A percentile compares a stretch with the other conserved stretches of the same genome.
Evolutionary conservation across 2,329 filamentous ascomycete species (phyloP).

Genomic region (Trichoderma harzianum): DNA sequence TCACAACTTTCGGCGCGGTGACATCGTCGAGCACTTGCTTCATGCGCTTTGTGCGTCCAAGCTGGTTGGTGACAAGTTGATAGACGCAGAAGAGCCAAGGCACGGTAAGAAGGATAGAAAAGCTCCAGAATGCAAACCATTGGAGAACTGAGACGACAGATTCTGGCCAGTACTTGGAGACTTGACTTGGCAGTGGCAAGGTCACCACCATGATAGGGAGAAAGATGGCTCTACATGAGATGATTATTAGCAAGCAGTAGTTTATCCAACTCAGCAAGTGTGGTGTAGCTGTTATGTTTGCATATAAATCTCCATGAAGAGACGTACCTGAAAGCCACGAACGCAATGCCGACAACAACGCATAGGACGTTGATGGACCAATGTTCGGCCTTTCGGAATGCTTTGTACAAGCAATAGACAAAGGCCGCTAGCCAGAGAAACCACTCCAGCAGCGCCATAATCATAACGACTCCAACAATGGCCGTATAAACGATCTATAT

Average conservation of each 20-base stretch:
- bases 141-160: constrained; percentile 70
- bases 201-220: constrained; percentile 94
- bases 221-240: constrained; percentile 65
- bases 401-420: constrained; percentile 84
- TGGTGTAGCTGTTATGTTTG: not conserved
- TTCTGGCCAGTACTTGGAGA: constrained; percentile 70
- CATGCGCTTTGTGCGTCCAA: constrained; percentile 77
- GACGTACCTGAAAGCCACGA: constrained; percentile 46
- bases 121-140: constrained; percentile 95
- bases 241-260: not conserved
- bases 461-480: constrained; percentile 76
- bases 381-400: constrained; percentile 84
- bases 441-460: constrained; percentile 87
- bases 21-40: constrained; percentile 80
- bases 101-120: constrained; percentile 77
- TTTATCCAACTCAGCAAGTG: not conserved
- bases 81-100: constrained; percentile 95
- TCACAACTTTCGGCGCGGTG: constrained; percentile 87
- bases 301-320: not conserved
- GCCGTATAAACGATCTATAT: constrained; percentile 77
- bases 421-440: constrained; percentile 93
- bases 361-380: constrained; percentile 78
- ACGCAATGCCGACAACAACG: constrained; percentile 69
- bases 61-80: constrained; percentile 80
- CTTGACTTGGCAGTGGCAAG: constrained; percentile 70